Evolutionary conservation across 2,329 filamentous ascomycete species (phyloP), one percentile per base, ranked within the genome.

Genomic region (Aureobasidium pullulans): DNA sequence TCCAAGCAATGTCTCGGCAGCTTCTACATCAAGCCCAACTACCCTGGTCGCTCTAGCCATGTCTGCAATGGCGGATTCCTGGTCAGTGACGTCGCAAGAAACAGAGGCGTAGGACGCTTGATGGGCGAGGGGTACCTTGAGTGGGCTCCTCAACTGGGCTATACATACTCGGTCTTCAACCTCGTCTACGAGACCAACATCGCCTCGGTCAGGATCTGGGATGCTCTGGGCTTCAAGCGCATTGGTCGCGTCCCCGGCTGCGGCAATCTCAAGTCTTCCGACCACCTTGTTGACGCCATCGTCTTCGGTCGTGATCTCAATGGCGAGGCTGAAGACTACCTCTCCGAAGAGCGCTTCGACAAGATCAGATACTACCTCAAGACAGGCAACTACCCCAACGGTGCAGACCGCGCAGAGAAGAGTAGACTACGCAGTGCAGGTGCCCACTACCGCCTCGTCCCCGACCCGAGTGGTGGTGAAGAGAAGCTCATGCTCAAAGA

Each of bases 301-400:
- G 79, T 80, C 60, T 80, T 77, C 74, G 91, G 91, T 6, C 76
- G 83, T 28, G 82, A 85, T 62, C 70, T 81, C 2, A 77, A 76
- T 57, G 75, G 75, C 39, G 87, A 90, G 67, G 83, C 82, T 67
- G 90, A 94, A 71, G 89, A 94, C 72, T 86, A 89, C 71, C 87
- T 93, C 68, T 92, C 88, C 73, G 92, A 96, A 79, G 92, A 96
- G 77, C 89, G 94, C 66, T 97, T 97, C 79, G 93, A 96, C 79
- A 96, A 96, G 80, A 97, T 97, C 72, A 88, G 92, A 70, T 97
- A 89, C 79, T 97, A 97, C 75, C 85, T 97, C 70, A 95, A 96
- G 76, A 90, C 92, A 73, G 88, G 87, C 70, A 90, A 92, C 73
- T 97, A 99, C 73, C 94, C 94, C 61, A 86, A 87, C 68, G 93